Evolutionary conservation across 305 asterid genomes (phyloP), one percentile per base, ranked within the genome.

Genomic region (Rubia balearica): DNA sequence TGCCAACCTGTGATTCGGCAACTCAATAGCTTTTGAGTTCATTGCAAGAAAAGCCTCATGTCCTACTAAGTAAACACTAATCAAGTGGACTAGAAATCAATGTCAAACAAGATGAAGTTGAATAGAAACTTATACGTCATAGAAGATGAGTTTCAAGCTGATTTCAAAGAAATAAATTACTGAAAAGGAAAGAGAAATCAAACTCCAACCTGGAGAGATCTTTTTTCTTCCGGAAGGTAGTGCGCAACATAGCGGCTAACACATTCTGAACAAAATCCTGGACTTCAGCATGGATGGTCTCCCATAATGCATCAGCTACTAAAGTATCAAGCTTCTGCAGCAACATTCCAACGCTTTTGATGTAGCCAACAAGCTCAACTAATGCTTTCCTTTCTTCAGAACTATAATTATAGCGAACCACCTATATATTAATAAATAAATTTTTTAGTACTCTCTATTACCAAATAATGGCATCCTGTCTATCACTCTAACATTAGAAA

Each of bases 281-380:
- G 77, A 94, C 99, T 88, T 94, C 99, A 17, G 96, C 86, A 73
- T 94, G 99, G 69, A 94, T 85, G 73, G 99, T 94, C 85, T 94
- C 99, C 99, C 98, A 94, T 79, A 94, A 80, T 85, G 99, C 96
- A 77, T 94, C 99, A 65, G 96, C 96, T 68, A 89, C 97, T 73
- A 89, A 74, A 70, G 98, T 94, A 77, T 94, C 99, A 65, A 87
- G 89, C 85, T 83, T 91, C 83, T 91, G 99, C 97, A 94, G 82
- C 83, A 87, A 77, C 62, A 92, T 82, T 36, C 88, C 95, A 49
- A 91, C 86, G 77, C 98, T 92, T 86, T 94, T 94, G 80, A 94
- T 88, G 86, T 88, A 91, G 90, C 94, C 85, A 76, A 94, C 92
- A 79, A 94, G 90, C 84, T 94, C 99, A 60, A 90, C 88, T 86